Base-by-base conservation (phyloP, 2,329 filamentous ascomycete species). In the Fusarium udum region DNA sequence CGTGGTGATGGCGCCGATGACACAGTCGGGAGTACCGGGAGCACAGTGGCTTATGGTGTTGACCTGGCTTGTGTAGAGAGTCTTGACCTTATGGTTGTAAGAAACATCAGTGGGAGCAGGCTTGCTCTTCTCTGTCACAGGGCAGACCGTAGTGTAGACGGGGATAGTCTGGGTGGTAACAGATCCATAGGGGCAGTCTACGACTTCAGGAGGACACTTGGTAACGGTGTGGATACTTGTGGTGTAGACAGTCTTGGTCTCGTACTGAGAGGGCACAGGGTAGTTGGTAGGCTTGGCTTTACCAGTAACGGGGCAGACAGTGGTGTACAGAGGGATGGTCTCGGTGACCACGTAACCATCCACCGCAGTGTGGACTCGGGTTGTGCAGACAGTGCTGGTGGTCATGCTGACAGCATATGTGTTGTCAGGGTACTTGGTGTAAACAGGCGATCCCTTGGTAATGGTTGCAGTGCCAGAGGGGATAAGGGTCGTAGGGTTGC, bases 31-130 rank as follows among this genome's bases (percentile, higher is more conserved):
- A 70, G 87, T 84, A 63, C 81, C 83, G 46, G 87, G 82, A 59
- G 83, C 84, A 79, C 88, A 90, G 40, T 85, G 85, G 76, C 86
- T 89, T 82, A 89, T 82, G 78, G 87, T 89, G 71, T 86, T 82
- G 71, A 85, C 83, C 77, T 84, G 84, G 76, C 87, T 89, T 76
- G 84, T 82, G 84, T 86, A 89, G 79, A 89, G 81, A 76, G 87
- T 85, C 75, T 77, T 78, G 22, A 76, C 78, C 36, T 75, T 75
- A 49, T 67, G 66, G 24, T 74, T 48, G 62, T 48, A 51, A 28
- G 76, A 64, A 34, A 61, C 66, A 49, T 66, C 49, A 45, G 71
- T 69, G 22, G 69, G 65, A 15, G 48, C 58, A 43, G 67, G 62
- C 49, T 58, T 52, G 48, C 49, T 51, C 20, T 64, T 71, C 59